These are phyloP conservation scores for Trichoderma breve DNA, from an alignment of 2,329 filamentous ascomycete genomes.

Conservation along the genomic window DNA sequence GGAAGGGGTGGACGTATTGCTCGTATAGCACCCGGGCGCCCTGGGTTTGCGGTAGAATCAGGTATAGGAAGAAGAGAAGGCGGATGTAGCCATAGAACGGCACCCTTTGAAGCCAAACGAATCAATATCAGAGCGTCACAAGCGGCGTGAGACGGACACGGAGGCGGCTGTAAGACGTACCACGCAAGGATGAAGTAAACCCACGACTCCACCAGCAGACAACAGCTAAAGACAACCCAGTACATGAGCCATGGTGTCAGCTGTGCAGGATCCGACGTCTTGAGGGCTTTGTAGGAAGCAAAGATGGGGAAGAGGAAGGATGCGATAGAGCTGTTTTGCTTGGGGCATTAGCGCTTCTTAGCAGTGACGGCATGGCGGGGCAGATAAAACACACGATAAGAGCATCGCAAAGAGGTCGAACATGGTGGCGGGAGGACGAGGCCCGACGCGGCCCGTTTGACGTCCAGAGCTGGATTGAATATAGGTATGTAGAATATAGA, in stretches of 20 bases:
- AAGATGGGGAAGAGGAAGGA: slow-evolving; percentile 95
- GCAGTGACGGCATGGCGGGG: slow-evolving; percentile 21
- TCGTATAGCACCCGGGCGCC: slow-evolving; percentile 86
- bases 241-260: slow-evolving; percentile 99
- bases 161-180: slow-evolving; percentile 40
- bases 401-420: slow-evolving; percentile 76
- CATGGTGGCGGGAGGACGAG: slow-evolving; percentile 48
- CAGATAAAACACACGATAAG: slow-evolving; percentile 61
- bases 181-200: slow-evolving; percentile 82
- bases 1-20: slow-evolving; percentile 81
- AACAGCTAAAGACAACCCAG: slow-evolving; percentile 88
- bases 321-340: slow-evolving; percentile 64
- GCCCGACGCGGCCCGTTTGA: slow-evolving; percentile 30
- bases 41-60: slow-evolving; percentile 96
- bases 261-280: slow-evolving; percentile 83
- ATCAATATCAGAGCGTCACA: not conserved
- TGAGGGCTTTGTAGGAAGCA: slow-evolving; percentile 96
- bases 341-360: slow-evolving; percentile 21
- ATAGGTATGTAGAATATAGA: not conserved
- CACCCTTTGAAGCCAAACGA: slow-evolving; percentile 52
- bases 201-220: slow-evolving; percentile 81
- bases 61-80: slow-evolving; percentile 82
- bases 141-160: not conserved
- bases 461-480: slow-evolving; percentile 12
- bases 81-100: slow-evolving; percentile 94